Evolutionary conservation across 495 filamentous ascomycete species (phyloP), one percentile per base, ranked within the genome.

Genomic region (Penicillium silybi): DNA sequence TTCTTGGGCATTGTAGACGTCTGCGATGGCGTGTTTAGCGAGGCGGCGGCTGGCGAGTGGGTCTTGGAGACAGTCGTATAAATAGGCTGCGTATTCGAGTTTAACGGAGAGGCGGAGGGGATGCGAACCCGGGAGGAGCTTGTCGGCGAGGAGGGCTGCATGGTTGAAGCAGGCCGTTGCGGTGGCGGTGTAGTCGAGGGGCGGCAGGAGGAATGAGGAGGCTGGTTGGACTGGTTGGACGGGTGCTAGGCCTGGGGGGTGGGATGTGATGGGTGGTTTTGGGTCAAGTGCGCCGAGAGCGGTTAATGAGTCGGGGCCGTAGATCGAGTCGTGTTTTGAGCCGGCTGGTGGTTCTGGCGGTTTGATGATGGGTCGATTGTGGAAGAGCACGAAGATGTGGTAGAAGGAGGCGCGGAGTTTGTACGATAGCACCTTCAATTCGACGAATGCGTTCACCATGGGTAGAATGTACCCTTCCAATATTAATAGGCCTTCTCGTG

Each of bases 371-470:
- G 84, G 84, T 43, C 84, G 74, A 69, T 97, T 96, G 72, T 96
- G 90, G 64, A 96, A 98, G 15, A 97, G 79, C 45, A 96, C 95
- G 63, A 95, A 96, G 52, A 98, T 89, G 72, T 98, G 93, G 59
- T 93, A 92, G 61, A 97, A 96, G 22, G 86, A 91, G 6, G 95
- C 93, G 51, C 90, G 85, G 18, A 98, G 80, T 70, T 97, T 98
- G 70, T 87, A 87, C 7, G 88, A 83, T 44, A 98, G 80, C 9
- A 97, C 91, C 58, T 89, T 90, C 18, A 91, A 80, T 66, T 88
- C 92, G 59, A 83, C 68, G 58, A 83, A 85, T 35, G 78, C 73
- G 20, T 80, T 74, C 0, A 91, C 83, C 77, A 88, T 82, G 1
- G 91, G 92, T 4, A 96, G 70, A 37, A 98, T 84, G 62, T 87